phyloP scores from a whole-genome alignment of 345 rosid genomes.

The Citropsis articulata region DNA sequence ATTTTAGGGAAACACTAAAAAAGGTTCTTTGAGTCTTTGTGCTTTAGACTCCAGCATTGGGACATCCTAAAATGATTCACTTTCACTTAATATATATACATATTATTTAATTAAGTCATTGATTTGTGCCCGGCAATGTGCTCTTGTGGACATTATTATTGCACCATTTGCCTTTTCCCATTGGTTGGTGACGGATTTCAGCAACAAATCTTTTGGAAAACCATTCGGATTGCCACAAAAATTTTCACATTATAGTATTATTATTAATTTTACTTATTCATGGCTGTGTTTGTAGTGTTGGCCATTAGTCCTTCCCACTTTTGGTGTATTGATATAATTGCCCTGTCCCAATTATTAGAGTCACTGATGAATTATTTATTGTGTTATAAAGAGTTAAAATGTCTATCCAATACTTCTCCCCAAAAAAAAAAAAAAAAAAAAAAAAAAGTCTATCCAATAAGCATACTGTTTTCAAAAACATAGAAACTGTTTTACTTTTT shows the following conservation, averaged over 20 bases:
- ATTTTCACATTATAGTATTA: not conserved
- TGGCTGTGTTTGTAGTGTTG: conserved; percentile 8
- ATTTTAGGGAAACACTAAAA: conserved; percentile 32
- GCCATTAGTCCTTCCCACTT: conserved; percentile 1
- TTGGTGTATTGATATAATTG: conserved; percentile 28
- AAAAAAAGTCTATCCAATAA: too few species aligned
- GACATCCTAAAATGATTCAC: conserved; percentile 28
- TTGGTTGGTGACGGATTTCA: conserved; percentile 9
- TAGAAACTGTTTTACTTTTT: too few species aligned
- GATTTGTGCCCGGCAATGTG: conserved; percentile 27
- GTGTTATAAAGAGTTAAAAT: not conserved
- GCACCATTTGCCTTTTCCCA: conserved; percentile 22
- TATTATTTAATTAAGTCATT: conserved; percentile 6
- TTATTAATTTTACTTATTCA: not conserved
- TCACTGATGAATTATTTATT: conserved; percentile 35
- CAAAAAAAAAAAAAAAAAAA: too few species aligned
- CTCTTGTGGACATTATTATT: conserved; percentile 35
- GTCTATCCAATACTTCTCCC: too few species aligned
- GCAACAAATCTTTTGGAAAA: conserved; percentile 13
- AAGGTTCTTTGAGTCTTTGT: conserved; percentile 8
- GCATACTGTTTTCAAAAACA: too few species aligned
- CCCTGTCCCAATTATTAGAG: conserved; percentile 52
- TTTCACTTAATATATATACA: conserved; percentile 16
- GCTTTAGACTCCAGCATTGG: conserved; percentile 29
- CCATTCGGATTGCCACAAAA: conserved; percentile 9